These are phyloP conservation scores for Rhodotorula sp. DNA, from an alignment of 1,284 basidiomycete species.

Conservation along the genomic window DNA sequence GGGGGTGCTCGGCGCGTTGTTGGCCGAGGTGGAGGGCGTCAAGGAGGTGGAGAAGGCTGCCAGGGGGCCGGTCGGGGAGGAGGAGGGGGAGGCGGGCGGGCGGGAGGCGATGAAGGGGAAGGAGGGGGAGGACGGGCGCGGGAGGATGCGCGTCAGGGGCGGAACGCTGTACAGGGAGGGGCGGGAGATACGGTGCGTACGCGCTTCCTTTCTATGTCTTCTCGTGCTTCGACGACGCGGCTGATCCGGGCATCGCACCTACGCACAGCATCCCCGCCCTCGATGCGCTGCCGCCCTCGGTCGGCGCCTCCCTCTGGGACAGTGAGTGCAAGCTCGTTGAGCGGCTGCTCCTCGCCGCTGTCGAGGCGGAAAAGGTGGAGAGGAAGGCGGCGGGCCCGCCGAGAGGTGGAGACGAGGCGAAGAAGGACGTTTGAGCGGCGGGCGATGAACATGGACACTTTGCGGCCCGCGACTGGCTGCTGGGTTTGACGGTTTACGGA, in stretches of 20 bases:
- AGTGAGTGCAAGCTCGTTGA: conserved; percentile 20
- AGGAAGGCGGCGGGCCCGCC: not conserved
- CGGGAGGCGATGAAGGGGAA: not conserved
- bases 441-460: not conserved
- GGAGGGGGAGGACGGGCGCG: conserved; percentile 1
- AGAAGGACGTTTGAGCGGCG: not conserved
- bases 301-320: conserved; percentile 8
- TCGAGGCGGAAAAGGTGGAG: conserved; percentile 11
- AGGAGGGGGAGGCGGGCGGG: not conserved
- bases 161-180: conserved; percentile 39
- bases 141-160: conserved; percentile 19
- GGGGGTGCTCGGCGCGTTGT: conserved; percentile 20
- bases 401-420: conserved; percentile 4
- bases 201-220: not conserved
- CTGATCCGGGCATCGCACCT: not conserved
- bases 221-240: not conserved
- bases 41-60: not conserved
- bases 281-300: not conserved
- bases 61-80: conserved; percentile 1
- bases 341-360: not conserved
- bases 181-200: conserved; percentile 24
- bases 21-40: conserved; percentile 11
- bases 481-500: not conserved
- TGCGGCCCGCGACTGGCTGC: not conserved
- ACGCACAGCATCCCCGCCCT: conserved; percentile 13